phyloP scores from a whole-genome alignment of 495 filamentous ascomycete species.

The Tuber indicum region DNA sequence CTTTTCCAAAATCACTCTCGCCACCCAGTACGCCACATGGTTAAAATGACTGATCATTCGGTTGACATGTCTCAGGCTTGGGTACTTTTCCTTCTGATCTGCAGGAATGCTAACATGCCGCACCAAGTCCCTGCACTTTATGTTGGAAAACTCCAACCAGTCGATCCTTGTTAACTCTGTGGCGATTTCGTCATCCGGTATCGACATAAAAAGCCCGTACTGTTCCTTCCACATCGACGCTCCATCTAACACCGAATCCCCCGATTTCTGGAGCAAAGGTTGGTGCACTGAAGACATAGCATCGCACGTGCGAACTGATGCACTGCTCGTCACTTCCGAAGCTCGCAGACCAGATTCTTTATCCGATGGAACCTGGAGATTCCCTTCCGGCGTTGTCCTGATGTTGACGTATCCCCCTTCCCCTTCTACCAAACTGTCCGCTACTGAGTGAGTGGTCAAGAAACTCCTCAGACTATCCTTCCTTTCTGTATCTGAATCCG shows the following conservation, averaged over 20 bases:
- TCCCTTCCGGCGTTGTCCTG: slow-evolving; percentile 20
- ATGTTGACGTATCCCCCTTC: slow-evolving; percentile 36
- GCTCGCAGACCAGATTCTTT: slow-evolving; percentile 40
- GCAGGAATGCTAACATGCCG: slow-evolving; percentile 74
- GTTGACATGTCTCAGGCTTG: slow-evolving; percentile 76
- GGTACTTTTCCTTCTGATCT: slow-evolving; percentile 67
- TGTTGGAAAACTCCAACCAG: slow-evolving; percentile 95
- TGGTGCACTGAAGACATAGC: slow-evolving; percentile 31
- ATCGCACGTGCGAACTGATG: slow-evolving; percentile 41
- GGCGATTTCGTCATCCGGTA: slow-evolving; percentile 66
- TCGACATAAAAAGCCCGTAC: slow-evolving; percentile 41
- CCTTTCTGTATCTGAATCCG: slow-evolving; percentile 54
- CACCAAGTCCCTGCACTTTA: slow-evolving; percentile 87
- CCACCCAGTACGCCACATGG: slow-evolving; percentile 82
- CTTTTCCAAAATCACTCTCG: slow-evolving; percentile 83
- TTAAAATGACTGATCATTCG: slow-evolving; percentile 96
- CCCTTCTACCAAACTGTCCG: slow-evolving; percentile 36
- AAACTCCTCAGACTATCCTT: slow-evolving; percentile 42
- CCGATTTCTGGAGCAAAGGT: slow-evolving; percentile 22
- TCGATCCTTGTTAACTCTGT: slow-evolving; percentile 90
- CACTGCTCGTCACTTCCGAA: slow-evolving; percentile 47
- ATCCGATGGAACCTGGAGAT: slow-evolving; percentile 11
- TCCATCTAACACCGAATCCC: slow-evolving; percentile 13
- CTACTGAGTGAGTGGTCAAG: slow-evolving; percentile 46
- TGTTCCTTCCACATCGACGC: slow-evolving; percentile 31